Percentiles rank a stretch among this genome's conserved stretches.
phyloP scores from a whole-genome alignment of 108 stramenopile genomes.

The Aurantiochytrium sp. region DNA sequence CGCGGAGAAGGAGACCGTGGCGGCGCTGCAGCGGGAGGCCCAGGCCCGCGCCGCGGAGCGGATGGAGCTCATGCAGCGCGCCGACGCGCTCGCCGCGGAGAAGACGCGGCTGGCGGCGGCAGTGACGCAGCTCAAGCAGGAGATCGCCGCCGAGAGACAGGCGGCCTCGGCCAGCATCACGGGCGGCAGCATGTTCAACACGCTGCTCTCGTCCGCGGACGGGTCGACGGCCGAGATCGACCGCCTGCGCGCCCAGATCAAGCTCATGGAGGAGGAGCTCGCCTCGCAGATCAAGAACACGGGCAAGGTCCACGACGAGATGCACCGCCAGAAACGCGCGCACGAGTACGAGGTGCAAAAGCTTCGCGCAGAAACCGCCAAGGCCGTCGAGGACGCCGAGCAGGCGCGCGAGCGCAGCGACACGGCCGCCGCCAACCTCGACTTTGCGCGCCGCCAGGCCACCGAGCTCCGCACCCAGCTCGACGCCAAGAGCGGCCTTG shows the following conservation, averaged over 20 bases:
- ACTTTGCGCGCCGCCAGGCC: not conserved
- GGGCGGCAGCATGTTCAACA: slow-evolving; percentile 26
- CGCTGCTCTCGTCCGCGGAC: not conserved
- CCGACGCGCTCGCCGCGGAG: not conserved
- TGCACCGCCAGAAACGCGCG: not conserved
- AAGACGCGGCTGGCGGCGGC: not conserved
- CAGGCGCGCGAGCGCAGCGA: not conserved
- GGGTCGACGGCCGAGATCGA: not conserved
- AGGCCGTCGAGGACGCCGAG: not conserved
- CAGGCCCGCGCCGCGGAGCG: not conserved
- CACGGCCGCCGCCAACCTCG: not conserved
- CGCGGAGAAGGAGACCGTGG: not conserved
- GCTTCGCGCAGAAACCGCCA: not conserved
- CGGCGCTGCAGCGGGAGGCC: not conserved
- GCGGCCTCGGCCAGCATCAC: not conserved
- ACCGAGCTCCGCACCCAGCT: not conserved
- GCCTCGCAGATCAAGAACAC: not conserved
- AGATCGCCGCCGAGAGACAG: not conserved
- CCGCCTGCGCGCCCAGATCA: not conserved
- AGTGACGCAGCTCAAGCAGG: not conserved
- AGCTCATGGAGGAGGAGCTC: not conserved
- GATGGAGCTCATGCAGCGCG: not conserved
- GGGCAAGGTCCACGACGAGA: not conserved
- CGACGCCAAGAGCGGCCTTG: not conserved
- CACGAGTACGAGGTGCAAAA: not conserved